Evolutionary conservation across 345 rosid species (phyloP).

Genomic region (Arabidopsis thaliana): DNA sequence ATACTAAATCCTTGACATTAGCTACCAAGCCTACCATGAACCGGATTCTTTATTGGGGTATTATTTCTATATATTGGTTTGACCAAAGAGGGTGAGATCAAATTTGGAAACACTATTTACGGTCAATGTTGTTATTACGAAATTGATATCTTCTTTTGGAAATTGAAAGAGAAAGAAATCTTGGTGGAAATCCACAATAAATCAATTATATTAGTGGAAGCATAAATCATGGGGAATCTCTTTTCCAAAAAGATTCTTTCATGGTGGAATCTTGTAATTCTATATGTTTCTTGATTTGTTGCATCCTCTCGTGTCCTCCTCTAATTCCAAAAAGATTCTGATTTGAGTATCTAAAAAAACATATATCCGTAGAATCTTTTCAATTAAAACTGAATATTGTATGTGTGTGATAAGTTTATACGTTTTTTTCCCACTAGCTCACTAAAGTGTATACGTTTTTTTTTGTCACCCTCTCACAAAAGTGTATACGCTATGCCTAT

Average conservation of each 20-base stretch:
- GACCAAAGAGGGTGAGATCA: not conserved
- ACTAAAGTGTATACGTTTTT: constrained; percentile 34
- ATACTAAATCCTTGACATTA: not conserved
- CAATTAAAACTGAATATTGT: constrained; percentile 26
- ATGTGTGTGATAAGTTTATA: constrained; percentile 24
- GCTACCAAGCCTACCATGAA: not conserved
- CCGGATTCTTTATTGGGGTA: not conserved
- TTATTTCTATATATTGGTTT: not conserved
- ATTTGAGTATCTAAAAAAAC: not conserved
- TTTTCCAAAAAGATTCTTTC: constrained; percentile 37
- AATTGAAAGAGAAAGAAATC: constrained; percentile 27
- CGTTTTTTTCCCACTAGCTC: constrained; percentile 31
- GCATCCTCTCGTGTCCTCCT: constrained; percentile 39
- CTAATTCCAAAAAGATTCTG: constrained; percentile 24
- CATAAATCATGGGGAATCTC: constrained; percentile 45
- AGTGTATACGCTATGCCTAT: constrained; percentile 31
- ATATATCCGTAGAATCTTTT: constrained; percentile 22
- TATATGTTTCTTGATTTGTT: constrained; percentile 41
- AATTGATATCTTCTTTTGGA: constrained; percentile 25
- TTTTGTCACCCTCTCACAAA: constrained; percentile 23
- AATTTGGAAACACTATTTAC: too few species aligned
- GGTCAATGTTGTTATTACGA: not conserved
- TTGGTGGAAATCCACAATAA: constrained; percentile 43
- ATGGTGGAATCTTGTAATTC: constrained; percentile 33
- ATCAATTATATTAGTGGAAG: constrained; percentile 39